Percentiles rank a stretch among this genome's conserved stretches.
Conservation (phyloP, 768 basidiomycete species). For the Coprinellus micaceus region DNA sequence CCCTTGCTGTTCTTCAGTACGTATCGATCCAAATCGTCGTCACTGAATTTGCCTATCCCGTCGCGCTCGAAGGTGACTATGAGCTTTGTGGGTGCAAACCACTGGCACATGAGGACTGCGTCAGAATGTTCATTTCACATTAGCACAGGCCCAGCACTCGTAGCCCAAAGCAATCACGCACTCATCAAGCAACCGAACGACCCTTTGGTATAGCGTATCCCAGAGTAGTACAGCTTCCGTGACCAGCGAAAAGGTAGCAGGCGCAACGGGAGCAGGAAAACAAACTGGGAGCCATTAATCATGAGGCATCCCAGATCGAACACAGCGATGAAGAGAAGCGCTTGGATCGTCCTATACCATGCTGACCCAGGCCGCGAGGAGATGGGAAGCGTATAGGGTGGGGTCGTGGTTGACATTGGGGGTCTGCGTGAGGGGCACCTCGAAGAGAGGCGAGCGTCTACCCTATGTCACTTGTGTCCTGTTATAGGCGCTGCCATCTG, state of each 20-base stretch:
- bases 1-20: conserved; percentile 57
- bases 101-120: conserved; percentile 73
- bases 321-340: conserved; percentile 48
- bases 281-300: conserved; percentile 70
- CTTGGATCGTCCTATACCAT: conserved; percentile 50
- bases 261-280: conserved; percentile 64
- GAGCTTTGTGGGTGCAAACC: conserved; percentile 76
- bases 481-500: no score
- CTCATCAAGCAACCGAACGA: conserved; percentile 73
- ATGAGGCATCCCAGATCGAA: conserved; percentile 66
- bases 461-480: no score
- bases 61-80: conserved; percentile 70
- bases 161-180: conserved; percentile 32
- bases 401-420: conserved; percentile 20
- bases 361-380: conserved; percentile 46
- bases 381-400: conserved; percentile 48
- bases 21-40: conserved; percentile 54
- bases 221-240: conserved; percentile 56
- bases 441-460: not conserved
- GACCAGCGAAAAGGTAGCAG: conserved; percentile 59
- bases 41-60: conserved; percentile 60
- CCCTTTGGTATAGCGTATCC: conserved; percentile 79
- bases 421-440: not conserved
- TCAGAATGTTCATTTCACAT: not conserved
- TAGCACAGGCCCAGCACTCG: not conserved